Percentiles rank a stretch among this genome's conserved stretches.
phyloP scores from a whole-genome alignment of 2,329 filamentous ascomycete species.

The Ophiostoma tasmaniense region DNA sequence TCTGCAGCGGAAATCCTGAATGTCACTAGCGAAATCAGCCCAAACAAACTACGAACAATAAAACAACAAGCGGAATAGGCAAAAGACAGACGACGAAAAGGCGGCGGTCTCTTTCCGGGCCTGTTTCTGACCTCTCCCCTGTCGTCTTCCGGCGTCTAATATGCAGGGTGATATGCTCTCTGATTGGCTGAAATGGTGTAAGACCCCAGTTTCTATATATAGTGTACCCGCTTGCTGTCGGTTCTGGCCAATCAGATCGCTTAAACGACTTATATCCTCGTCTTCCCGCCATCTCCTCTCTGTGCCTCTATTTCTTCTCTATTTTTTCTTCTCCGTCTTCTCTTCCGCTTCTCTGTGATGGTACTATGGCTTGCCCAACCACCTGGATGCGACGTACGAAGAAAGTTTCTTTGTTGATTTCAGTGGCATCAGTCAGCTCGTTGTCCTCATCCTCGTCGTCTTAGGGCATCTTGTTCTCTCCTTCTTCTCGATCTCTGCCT shows the following conservation, averaged over 20 bases:
- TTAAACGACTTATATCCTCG: background rate
- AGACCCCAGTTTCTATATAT: conserved; percentile 15
- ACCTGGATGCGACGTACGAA: background rate
- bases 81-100: background rate
- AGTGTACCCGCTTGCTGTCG: conserved; percentile 5
- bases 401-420: background rate
- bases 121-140: background rate
- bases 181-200: conserved; percentile 15
- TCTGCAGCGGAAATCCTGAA: background rate
- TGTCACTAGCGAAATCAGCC: background rate
- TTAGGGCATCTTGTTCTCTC: background rate
- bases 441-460: background rate
- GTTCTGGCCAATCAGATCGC: background rate
- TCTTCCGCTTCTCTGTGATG: background rate
- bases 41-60: background rate
- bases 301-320: background rate
- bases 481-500: background rate
- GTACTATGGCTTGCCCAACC: background rate
- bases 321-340: background rate
- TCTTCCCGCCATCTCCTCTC: background rate
- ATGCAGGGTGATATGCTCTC: conserved; percentile 18
- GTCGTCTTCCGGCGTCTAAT: conserved; percentile 15
- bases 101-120: background rate
- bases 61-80: background rate
- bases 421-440: background rate